Evolutionary conservation across 352 stramenopile species (phyloP).

Genomic region (Phytophthora palmivora): DNA sequence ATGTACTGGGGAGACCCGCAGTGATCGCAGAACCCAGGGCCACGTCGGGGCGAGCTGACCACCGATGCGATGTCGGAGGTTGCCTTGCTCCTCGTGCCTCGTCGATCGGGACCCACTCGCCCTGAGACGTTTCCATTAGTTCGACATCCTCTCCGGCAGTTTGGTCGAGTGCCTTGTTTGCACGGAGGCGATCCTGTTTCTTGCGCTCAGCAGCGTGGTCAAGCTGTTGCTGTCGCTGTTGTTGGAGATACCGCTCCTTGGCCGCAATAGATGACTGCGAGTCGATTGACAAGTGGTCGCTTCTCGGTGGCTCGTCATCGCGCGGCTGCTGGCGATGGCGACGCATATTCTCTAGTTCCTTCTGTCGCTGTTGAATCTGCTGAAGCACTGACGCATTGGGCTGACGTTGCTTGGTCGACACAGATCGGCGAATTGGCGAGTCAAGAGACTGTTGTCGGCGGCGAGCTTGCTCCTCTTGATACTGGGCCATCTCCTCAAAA

Average conservation of each 20-base stretch:
- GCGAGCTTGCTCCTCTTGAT: conserved; percentile 39
- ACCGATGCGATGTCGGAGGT: conserved; percentile 19
- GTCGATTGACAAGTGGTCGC: conserved; percentile 21
- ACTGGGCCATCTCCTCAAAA: conserved; percentile 37
- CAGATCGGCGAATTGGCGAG: conserved; percentile 9
- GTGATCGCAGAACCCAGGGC: conserved; percentile 43
- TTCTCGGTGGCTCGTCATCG: conserved; percentile 37
- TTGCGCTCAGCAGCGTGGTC: conserved; percentile 27
- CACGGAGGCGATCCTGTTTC: conserved; percentile 12
- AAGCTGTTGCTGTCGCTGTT: conserved; percentile 49
- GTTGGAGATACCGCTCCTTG: conserved; percentile 46
- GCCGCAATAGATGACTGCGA: conserved; percentile 31
- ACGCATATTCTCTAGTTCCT: conserved; percentile 31
- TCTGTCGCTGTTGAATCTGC: conserved; percentile 44
- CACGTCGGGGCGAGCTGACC: conserved; percentile 28
- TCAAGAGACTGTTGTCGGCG: conserved; percentile 30
- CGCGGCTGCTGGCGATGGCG: conserved; percentile 32
- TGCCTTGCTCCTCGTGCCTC: conserved; percentile 19
- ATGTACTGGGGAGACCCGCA: conserved; percentile 57
- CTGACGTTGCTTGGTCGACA: conserved; percentile 20
- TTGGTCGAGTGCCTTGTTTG: conserved; percentile 42
- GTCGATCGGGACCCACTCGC: conserved; percentile 67
- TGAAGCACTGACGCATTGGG: conserved; percentile 28
- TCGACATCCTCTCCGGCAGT: conserved; percentile 56
- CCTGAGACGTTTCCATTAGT: conserved; percentile 63